Evolutionary conservation across 306 rosid species (phyloP).

Genomic region (Sechiopsis laciniata): DNA sequence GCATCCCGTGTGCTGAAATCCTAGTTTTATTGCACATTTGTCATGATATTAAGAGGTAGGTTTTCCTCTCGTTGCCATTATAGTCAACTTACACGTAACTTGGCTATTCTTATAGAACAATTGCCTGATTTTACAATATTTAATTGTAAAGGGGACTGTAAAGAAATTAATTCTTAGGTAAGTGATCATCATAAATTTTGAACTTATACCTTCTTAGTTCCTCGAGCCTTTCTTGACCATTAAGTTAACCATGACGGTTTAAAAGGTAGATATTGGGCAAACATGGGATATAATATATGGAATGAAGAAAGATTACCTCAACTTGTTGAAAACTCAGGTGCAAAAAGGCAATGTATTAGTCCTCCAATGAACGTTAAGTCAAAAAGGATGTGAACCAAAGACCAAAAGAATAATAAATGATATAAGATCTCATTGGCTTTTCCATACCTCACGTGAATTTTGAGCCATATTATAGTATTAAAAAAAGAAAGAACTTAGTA

Average conservation of each 20-base stretch:
- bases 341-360: constrained; percentile 20
- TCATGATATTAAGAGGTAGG: neutral
- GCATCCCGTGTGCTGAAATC: neutral
- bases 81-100: no score
- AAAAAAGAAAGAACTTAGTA: neutral
- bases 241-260: no score
- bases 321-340: neutral
- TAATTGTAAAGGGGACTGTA: no score
- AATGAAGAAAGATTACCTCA: constrained; percentile 16
- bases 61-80: no score
- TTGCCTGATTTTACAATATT: no score
- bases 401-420: neutral
- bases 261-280: constrained; percentile 10
- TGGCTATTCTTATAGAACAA: no score
- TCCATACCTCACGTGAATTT: constrained; percentile 11
- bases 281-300: neutral
- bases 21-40: neutral
- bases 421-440: constrained; percentile 1
- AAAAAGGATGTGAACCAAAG: constrained; percentile 16
- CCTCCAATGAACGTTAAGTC: constrained; percentile 14
- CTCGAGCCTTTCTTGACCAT: no score
- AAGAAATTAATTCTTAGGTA: no score
- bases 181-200: no score
- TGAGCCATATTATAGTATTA: neutral
- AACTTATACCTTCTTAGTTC: no score